Percentiles rank a stretch among this genome's conserved stretches.
phyloP scores from a whole-genome alignment of 345 rosid genomes.

The Balakata baccata region DNA sequence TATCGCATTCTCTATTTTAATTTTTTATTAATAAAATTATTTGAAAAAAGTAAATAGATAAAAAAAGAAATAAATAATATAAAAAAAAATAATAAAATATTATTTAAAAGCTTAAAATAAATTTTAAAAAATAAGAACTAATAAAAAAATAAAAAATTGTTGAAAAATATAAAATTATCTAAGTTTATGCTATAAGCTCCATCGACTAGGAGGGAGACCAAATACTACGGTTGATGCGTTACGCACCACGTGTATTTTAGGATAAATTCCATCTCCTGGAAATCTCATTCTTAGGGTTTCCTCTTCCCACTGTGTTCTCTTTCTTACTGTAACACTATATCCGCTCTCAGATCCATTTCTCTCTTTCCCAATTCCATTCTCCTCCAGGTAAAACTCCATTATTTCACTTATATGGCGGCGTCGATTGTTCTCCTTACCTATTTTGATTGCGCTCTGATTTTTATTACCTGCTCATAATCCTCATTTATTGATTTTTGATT shows the following conservation, averaged over 20 bases:
- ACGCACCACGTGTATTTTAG: conserved; percentile 18
- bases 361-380: neutral
- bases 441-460: neutral
- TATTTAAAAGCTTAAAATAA: no score
- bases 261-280: neutral
- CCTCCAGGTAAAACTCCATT: neutral
- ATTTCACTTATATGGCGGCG: neutral
- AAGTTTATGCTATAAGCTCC: no score
- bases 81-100: no score
- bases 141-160: no score
- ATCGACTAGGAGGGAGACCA: no score
- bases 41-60: no score
- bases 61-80: no score
- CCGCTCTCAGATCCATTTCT: neutral
- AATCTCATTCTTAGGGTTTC: neutral
- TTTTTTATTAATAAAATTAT: no score
- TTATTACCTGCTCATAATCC: neutral
- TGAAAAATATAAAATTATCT: no score
- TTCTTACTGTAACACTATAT: neutral
- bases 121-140: no score
- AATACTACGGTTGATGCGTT: neutral
- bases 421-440: neutral
- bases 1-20: no score
- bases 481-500: neutral
- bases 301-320: conserved; percentile 1